phyloP scores from a whole-genome alignment of 306 rosid genomes.

The Elaeagnus macrophylla region DNA sequence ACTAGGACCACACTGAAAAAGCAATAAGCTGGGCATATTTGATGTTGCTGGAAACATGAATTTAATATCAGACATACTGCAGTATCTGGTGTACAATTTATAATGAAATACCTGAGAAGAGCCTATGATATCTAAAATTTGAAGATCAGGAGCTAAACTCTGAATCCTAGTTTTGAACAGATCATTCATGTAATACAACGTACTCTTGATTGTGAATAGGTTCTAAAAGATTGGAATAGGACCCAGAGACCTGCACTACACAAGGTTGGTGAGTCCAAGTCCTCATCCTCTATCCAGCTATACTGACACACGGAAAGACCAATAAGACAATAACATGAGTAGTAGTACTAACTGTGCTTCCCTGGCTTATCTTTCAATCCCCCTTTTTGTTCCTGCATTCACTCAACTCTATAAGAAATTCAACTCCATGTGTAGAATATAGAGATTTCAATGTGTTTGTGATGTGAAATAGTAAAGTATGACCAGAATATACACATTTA shows the following conservation, averaged over 20 bases:
- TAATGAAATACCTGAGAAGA: too few species aligned
- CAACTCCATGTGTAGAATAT: background rate
- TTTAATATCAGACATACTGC: too few species aligned
- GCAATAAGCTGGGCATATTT: too few species aligned
- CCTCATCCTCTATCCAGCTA: constrained; percentile 44
- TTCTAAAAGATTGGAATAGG: constrained; percentile 66
- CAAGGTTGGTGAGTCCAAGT: constrained; percentile 48
- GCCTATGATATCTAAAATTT: too few species aligned
- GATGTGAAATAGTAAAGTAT: too few species aligned
- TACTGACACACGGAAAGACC: constrained; percentile 77
- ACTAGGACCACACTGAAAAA: too few species aligned
- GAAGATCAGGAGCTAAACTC: too few species aligned
- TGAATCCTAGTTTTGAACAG: too few species aligned
- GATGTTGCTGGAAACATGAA: too few species aligned
- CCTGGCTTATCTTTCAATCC: constrained; percentile 91
- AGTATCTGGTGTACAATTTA: too few species aligned
- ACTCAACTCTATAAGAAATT: constrained; percentile 6
- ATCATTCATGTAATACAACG: constrained; percentile 53
- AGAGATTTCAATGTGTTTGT: too few species aligned
- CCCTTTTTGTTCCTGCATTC: constrained; percentile 59
- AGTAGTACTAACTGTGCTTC: constrained; percentile 59
- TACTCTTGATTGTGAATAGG: constrained; percentile 75
- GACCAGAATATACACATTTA: too few species aligned
- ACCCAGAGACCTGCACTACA: constrained; percentile 50
- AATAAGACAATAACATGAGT: constrained; percentile 86